Evolutionary conservation across 495 filamentous ascomycete species (phyloP).

Genomic region (Xylaria telfairii): DNA sequence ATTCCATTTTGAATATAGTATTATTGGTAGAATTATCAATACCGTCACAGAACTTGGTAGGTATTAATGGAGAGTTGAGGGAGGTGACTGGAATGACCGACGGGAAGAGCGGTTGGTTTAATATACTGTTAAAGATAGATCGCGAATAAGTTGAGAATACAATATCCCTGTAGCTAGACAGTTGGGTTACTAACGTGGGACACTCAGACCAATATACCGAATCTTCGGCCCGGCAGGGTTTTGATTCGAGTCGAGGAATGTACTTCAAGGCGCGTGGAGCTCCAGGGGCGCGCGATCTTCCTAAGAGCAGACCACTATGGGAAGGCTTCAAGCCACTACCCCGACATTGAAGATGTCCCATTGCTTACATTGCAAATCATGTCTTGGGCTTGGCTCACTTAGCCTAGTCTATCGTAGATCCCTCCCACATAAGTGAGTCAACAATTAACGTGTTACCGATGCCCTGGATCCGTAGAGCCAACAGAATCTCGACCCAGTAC

Average conservation of each 20-base stretch:
- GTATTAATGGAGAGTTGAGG: conserved; percentile 20
- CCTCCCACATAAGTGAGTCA: conserved; percentile 26
- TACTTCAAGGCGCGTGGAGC: conserved; percentile 35
- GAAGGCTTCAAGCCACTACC: conserved; percentile 40
- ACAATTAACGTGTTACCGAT: conserved; percentile 24
- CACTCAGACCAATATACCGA: conserved; percentile 39
- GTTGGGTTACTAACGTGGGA: conserved; percentile 33
- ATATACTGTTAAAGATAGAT: conserved; percentile 37
- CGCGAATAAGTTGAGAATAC: conserved; percentile 20
- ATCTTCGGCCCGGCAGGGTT: conserved; percentile 39
- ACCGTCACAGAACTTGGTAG: background rate
- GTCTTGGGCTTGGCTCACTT: conserved; percentile 23
- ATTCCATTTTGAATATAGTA: conserved; percentile 27
- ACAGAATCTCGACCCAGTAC: conserved; percentile 9
- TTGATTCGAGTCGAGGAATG: conserved; percentile 39
- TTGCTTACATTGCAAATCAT: conserved; percentile 30
- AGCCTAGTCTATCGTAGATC: conserved; percentile 23
- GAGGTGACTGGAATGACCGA: conserved; percentile 27
- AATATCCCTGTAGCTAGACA: conserved; percentile 32
- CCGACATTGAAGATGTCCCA: conserved; percentile 35
- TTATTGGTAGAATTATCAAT: background rate
- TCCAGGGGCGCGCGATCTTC: conserved; percentile 30
- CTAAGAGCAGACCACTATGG: conserved; percentile 11
- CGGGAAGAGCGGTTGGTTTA: conserved; percentile 28
- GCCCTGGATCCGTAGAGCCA: conserved; percentile 12